phyloP scores from a whole-genome alignment of 768 basidiomycete species.

The Baorangia bicolor region DNA sequence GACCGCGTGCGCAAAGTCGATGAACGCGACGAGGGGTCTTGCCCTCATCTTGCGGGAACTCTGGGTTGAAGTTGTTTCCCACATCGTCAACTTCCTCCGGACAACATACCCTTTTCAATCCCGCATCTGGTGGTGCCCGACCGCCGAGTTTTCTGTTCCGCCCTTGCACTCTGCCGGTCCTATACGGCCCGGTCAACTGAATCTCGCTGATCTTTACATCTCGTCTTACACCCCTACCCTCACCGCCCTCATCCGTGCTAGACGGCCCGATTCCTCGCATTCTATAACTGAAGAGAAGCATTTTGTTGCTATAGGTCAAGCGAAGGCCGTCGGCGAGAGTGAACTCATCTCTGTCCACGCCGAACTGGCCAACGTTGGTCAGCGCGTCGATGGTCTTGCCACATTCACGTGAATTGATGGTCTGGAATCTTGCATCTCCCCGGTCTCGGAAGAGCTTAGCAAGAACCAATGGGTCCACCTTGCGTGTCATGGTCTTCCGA shows the following conservation, averaged over 20 bases:
- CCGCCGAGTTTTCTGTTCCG: conserved; percentile 4
- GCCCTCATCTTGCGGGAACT: conserved; percentile 2
- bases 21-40: neutral
- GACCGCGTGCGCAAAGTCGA: neutral
- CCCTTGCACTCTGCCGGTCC: conserved; percentile 23
- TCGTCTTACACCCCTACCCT: conserved; percentile 16
- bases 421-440: neutral
- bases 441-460: neutral
- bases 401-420: neutral
- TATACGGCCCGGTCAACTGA: conserved; percentile 1
- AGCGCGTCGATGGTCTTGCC: neutral
- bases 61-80: conserved; percentile 18
- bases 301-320: conserved; percentile 1
- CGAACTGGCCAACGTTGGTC: neutral
- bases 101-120: neutral
- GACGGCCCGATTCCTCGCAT: neutral
- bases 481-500: conserved; percentile 20
- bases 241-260: conserved; percentile 1
- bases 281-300: neutral
- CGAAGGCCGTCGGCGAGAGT: neutral
- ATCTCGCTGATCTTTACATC: conserved; percentile 8
- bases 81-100: neutral
- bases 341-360: neutral
- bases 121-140: conserved; percentile 13
- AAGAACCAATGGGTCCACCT: conserved; percentile 19